Percentiles rank a stretch among this genome's conserved stretches.
Conservation (phyloP, 345 rosid genomes). For the Punica granatum region DNA sequence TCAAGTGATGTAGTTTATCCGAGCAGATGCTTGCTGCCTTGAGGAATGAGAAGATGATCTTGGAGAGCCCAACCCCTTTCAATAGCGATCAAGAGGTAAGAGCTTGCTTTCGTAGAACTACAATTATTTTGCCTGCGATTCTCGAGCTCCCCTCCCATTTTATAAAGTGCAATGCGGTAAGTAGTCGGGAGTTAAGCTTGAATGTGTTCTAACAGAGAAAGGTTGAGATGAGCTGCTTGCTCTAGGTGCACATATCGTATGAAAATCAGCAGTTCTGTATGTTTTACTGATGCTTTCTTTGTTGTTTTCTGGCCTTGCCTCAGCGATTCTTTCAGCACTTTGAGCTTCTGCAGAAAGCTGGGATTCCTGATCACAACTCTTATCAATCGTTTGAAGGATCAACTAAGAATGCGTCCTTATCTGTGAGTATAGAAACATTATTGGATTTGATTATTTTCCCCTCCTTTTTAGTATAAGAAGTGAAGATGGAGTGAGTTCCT, state of each 20-base stretch:
- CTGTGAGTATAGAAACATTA: conserved; percentile 43
- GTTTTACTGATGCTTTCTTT: background rate
- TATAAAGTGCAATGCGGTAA: background rate
- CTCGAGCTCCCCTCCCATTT: background rate
- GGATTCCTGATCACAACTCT: conserved; percentile 66
- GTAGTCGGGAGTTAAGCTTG: background rate
- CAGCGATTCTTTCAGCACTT: conserved; percentile 95
- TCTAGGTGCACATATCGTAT: background rate
- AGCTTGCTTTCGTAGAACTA: background rate
- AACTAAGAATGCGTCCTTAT: conserved; percentile 56
- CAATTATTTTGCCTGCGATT: background rate
- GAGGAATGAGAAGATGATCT: conserved; percentile 56
- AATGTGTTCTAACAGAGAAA: background rate
- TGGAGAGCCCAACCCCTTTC: conserved; percentile 58
- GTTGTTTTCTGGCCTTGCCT: conserved; percentile 7
- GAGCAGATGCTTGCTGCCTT: conserved; percentile 83
- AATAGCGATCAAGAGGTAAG: conserved; percentile 80
- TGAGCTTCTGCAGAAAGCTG: conserved; percentile 88
- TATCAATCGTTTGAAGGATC: conserved; percentile 70
- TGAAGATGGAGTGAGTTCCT: background rate
- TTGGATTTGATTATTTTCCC: background rate
- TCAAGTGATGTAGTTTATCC: background rate
- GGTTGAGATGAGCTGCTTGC: background rate
- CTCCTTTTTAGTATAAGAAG: background rate
- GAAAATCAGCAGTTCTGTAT: background rate